Base-by-base conservation (phyloP, 371 early-diverging fungal species). In the Syncephalastrum sp. region DNA sequence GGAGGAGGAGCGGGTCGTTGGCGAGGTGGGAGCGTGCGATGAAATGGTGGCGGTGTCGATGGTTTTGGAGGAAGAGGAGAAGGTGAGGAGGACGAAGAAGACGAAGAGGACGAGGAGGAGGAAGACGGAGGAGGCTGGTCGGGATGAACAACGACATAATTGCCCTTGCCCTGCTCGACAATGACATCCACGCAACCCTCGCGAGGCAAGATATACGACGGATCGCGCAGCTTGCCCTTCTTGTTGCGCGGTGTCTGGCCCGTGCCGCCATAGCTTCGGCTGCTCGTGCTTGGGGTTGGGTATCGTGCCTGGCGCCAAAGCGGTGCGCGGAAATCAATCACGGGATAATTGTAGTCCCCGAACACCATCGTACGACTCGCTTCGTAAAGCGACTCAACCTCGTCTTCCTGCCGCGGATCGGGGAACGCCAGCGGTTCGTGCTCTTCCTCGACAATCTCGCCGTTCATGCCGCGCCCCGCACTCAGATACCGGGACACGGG, bases 291-390 rank as follows among this genome's bases (percentile, higher is more conserved):
- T n/a, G 49, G 41, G 4, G 53, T 53, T 5, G 47, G 52, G 33
- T 55, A 43, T 4, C 70, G 69, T 44, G 61, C 64, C 59, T 67
- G 72, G 42, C 63, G 67, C 75, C 74, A 79, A 1, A 79, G 54
- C 15, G 80, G 80, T 4, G 65, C 68, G 15, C 74, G 71, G 38
- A 75, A 75, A 57, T 80, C 80, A 23, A 78, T 65, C 7, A 81
- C 77, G 5, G 82, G 82, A 57, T 76, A 81, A 50, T 82, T 82
- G 47, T 78, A 79, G 48, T 82, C 82, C 8, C 82, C 82, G 63
- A 74, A 79, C 7, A 67, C 49, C 72, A 82, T 72, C 2, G 67
- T 61, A 13, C 79, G 61, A 60, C 79, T 77, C 0, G 66, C 55
- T 16, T 64, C 56, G 48, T 73, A 82, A 5, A 73, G 49, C 0